Evolutionary conservation across 75 land plant genomes (phyloP).

Genomic region (Isoetes taiwanensis): DNA sequence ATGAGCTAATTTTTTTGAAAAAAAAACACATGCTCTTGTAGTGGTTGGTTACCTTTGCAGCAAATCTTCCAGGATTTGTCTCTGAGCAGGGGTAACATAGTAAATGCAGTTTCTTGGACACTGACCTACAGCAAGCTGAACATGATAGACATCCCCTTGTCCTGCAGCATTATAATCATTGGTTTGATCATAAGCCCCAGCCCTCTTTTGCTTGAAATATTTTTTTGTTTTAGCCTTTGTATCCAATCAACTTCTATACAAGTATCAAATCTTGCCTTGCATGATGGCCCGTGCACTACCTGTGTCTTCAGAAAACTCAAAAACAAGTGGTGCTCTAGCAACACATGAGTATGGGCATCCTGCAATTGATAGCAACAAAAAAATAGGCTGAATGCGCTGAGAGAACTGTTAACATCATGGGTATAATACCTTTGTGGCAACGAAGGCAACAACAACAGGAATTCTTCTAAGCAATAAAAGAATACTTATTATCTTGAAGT

Average conservation of each 20-base stretch:
- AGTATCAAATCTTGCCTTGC: conserved; percentile 39
- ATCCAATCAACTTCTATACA: neutral
- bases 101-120: conserved; percentile 91
- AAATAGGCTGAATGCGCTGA: neutral
- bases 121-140: conserved; percentile 88
- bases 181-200: neutral
- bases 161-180: conserved; percentile 18
- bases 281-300: conserved; percentile 69
- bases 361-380: conserved; percentile 19
- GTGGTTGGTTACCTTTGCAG: conserved; percentile 38
- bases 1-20: neutral
- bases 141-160: conserved; percentile 62
- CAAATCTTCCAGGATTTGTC: conserved; percentile 57
- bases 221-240: neutral
- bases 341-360: conserved; percentile 92
- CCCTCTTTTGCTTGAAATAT: neutral
- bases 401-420: too few species aligned
- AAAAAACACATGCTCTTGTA: neutral
- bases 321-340: conserved; percentile 62
- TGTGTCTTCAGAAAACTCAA: conserved; percentile 36
- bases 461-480: too few species aligned
- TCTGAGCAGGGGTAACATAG: conserved; percentile 81
- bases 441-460: too few species aligned
- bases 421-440: too few species aligned
- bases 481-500: too few species aligned